phyloP scores from a whole-genome alignment of 2,329 filamentous ascomycete species.

The Rutstroemia sp. region DNA sequence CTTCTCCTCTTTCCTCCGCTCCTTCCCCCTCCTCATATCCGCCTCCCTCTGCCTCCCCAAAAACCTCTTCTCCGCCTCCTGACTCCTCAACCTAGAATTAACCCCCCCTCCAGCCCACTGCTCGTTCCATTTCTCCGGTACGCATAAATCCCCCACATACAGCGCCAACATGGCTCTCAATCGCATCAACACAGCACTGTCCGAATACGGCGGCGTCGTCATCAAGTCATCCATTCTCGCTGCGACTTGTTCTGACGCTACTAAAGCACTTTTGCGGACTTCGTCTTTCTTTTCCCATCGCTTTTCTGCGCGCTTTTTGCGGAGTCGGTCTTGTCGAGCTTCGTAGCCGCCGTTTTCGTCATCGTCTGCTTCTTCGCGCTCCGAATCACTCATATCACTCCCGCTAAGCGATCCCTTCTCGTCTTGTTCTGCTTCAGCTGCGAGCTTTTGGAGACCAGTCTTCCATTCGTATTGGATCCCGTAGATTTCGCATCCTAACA shows the following conservation, averaged over 20 bases:
- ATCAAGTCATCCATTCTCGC: conserved; percentile 65
- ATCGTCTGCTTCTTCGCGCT: conserved; percentile 1
- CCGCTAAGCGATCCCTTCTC: conserved; percentile 19
- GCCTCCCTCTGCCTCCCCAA: conserved; percentile 15
- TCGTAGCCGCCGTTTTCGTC: conserved; percentile 14
- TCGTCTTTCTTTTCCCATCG: conserved; percentile 25
- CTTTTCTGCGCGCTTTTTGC: conserved; percentile 15
- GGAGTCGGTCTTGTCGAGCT: conserved; percentile 12
- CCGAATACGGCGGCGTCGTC: conserved; percentile 61
- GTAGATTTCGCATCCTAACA: conserved; percentile 77
- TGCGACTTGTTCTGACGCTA: conserved; percentile 54
- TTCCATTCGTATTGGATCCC: conserved; percentile 56
- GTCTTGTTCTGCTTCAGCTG: conserved; percentile 25
- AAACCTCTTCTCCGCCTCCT: conserved; percentile 17
- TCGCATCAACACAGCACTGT: conserved; percentile 57
- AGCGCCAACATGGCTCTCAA: conserved; percentile 68
- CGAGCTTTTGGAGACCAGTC: conserved; percentile 35
- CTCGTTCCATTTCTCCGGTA: conserved; percentile 32
- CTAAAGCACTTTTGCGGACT: conserved; percentile 20
- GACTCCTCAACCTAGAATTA: conserved; percentile 1
- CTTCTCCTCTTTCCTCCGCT: conserved; percentile 27
- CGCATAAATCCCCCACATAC: conserved; percentile 63
- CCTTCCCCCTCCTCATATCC: conserved; percentile 20
- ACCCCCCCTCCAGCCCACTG: conserved; percentile 12
- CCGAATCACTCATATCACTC: conserved; percentile 12